phyloP scores from a whole-genome alignment of 345 rosid species.

The Aegle marmelos region DNA sequence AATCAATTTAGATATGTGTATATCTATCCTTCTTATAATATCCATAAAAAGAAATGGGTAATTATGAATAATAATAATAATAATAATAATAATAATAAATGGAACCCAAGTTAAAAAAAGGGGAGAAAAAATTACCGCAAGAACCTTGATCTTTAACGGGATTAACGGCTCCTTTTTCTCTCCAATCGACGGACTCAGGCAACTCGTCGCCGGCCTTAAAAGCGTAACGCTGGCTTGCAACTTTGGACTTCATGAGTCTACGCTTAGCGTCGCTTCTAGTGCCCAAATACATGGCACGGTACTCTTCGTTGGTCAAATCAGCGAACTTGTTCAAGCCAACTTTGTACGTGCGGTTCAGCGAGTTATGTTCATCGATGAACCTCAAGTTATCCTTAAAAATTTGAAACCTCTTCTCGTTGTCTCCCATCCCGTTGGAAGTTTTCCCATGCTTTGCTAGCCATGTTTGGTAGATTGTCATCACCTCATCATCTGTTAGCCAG shows the following conservation, averaged over 20 bases:
- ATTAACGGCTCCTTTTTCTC: constrained; percentile 66
- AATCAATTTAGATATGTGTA: neutral
- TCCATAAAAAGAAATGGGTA: neutral
- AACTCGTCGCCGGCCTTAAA: constrained; percentile 36
- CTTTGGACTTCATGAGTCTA: constrained; percentile 44
- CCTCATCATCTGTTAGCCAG: constrained; percentile 72
- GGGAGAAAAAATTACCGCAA: constrained; percentile 45
- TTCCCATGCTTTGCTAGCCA: constrained; percentile 68
- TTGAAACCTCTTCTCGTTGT: constrained; percentile 52
- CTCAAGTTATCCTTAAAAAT: constrained; percentile 78
- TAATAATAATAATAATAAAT: too few species aligned
- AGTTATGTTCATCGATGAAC: constrained; percentile 68
- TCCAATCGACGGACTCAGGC: constrained; percentile 84
- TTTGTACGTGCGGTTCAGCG: constrained; percentile 49
- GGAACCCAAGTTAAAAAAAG: neutral
- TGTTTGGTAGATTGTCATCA: constrained; percentile 55
- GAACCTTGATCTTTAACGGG: constrained; percentile 78
- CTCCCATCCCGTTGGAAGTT: constrained; percentile 49
- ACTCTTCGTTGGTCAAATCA: constrained; percentile 84
- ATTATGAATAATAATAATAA: too few species aligned
- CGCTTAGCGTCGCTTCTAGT: constrained; percentile 37
- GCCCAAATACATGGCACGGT: constrained; percentile 52
- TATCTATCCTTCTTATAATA: neutral
- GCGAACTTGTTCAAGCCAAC: constrained; percentile 76
- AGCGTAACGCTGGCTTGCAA: constrained; percentile 36